These are phyloP conservation scores for Tetrapisispora fleetii DNA, from an alignment of 805 yeast species.

Conservation along the genomic window DNA sequence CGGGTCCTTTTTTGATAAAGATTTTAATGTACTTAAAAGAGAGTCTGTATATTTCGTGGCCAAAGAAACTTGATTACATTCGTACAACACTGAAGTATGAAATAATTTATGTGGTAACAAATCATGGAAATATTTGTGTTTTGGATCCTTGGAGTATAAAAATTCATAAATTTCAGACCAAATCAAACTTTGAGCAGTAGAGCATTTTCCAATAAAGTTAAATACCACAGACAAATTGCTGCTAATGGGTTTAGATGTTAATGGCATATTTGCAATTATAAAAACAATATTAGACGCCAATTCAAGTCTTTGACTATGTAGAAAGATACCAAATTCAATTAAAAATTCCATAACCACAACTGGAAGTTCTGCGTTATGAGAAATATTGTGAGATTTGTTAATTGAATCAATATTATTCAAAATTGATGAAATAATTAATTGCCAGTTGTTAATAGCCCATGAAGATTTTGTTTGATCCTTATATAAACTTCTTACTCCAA, in stretches of 20 bases:
- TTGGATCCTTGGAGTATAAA: conserved; percentile 24
- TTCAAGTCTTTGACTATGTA: conserved; percentile 27
- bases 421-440: conserved; percentile 36
- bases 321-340: conserved; percentile 41
- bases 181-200: conserved; percentile 36
- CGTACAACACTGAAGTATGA: conserved; percentile 64
- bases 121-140: conserved; percentile 37
- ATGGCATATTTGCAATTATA: conserved; percentile 38
- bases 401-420: conserved; percentile 23
- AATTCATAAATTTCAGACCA: conserved; percentile 65
- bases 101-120: conserved; percentile 49
- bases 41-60: conserved; percentile 57
- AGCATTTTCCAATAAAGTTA: conserved; percentile 31
- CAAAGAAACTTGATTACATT: conserved; percentile 46
- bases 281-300: conserved; percentile 38
- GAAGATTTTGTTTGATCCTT: conserved; percentile 31
- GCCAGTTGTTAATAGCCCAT: conserved; percentile 47
- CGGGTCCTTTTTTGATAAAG: conserved; percentile 30
- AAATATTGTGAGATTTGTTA: background rate
- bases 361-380: conserved; percentile 11
- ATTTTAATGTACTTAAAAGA: conserved; percentile 33
- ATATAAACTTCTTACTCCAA: conserved; percentile 42
- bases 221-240: conserved; percentile 30
- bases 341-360: conserved; percentile 33
- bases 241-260: conserved; percentile 26